phyloP scores from a whole-genome alignment of 2,329 filamentous ascomycete genomes.

The Trichoderma cornu-damae region DNA sequence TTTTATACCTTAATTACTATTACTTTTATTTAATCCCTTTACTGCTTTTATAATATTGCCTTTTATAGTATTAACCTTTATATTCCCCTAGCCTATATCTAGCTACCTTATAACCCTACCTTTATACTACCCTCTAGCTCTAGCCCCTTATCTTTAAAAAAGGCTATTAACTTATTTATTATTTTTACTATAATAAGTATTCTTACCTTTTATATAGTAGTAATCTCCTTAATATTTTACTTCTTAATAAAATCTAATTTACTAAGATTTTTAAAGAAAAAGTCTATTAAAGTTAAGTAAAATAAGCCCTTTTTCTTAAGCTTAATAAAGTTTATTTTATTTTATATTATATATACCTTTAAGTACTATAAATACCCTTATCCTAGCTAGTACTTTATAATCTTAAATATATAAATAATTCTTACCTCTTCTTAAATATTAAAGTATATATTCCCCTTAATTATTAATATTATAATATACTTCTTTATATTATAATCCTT shows the following conservation, averaged over 20 bases:
- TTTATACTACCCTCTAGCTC: too few species aligned
- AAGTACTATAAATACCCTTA: background rate
- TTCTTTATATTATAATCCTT: background rate
- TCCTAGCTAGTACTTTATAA: background rate
- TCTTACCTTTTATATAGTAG: background rate
- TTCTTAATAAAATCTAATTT: background rate
- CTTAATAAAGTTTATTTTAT: background rate
- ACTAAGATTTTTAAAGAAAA: background rate
- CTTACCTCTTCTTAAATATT: background rate
- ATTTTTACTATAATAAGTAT: background rate
- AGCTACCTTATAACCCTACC: too few species aligned
- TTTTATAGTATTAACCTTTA: too few species aligned
- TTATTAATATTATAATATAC: background rate
- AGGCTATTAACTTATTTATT: background rate
- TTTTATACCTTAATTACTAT: too few species aligned
- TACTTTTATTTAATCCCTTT: too few species aligned
- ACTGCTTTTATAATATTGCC: too few species aligned
- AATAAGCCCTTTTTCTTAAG: background rate
- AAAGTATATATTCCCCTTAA: background rate
- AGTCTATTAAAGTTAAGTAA: background rate
- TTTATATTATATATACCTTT: background rate
- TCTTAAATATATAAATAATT: background rate
- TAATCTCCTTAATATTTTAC: background rate
- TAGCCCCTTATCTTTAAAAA: background rate
- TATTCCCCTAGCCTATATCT: too few species aligned